Evolutionary conservation across 495 filamentous ascomycete species (phyloP), one percentile per base, ranked within the genome.

Genomic region (Cetradonia linearis): DNA sequence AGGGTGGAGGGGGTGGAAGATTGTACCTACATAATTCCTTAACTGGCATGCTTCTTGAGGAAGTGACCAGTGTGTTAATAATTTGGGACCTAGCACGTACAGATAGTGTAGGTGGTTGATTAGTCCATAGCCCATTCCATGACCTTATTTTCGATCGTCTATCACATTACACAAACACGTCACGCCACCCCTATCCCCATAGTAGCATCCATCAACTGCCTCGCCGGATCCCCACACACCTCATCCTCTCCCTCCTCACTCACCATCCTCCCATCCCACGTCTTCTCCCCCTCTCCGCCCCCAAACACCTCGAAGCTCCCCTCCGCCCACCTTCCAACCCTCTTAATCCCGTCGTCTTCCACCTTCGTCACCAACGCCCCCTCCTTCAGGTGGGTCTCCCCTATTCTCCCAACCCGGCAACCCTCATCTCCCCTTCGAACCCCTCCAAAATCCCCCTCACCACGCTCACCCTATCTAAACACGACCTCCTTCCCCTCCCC

Each of bases 361-460:
- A 30, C 5, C 14, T 11, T 18, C 13, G 9, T 33, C 18, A 52
- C 49, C 48, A 28, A 16, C 13, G 0, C 48, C 48, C 48, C 48
- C 13, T 2, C 27, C 10, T n/a, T n/a, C n/a, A n/a, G n/a, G n/a
- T n/a, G n/a, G n/a, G n/a, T n/a, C 4, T 23, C 10, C 1, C 7
- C 27, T 0, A 2, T 8, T n/a, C 40, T 0, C 23, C 54, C 9
- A 30, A 31, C 31, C 52, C 31, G 6, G 28, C 34, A 10, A 14
- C 2, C 54, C 54, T 28, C 54, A 59, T 59, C 56, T 59, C 40
- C 56, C 33, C 47, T 25, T 23, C 31, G 18, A n/a, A 48, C 14
- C 10, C 20, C 40, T 16, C 28, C 56, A 16, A 2, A 16, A 33
- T 33, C 44, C 27, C 42, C 40, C 31, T n/a, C 56, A 34, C n/a